Conservation (phyloP, 2,329 filamentous ascomycete genomes). For the Plenodomus biglobosus region DNA sequence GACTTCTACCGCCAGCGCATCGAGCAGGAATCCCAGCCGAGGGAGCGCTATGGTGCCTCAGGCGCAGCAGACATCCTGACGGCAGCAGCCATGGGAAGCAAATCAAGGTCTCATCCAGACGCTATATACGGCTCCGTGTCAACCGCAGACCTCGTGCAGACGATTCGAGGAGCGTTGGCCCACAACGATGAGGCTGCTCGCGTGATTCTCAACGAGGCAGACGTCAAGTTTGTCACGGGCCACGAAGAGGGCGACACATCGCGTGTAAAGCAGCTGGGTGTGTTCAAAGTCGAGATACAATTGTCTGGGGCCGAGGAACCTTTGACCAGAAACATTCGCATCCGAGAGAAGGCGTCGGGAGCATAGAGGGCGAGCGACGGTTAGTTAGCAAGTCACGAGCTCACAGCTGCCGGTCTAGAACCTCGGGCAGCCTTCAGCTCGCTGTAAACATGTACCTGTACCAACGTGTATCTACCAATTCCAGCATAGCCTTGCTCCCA, state of each 20-base stretch:
- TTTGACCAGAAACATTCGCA: constrained; percentile 35
- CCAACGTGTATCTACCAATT: constrained; percentile 18
- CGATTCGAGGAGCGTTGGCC: constrained; percentile 52
- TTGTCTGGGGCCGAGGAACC: constrained; percentile 50
- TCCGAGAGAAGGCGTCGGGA: constrained; percentile 34
- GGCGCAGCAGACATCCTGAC: constrained; percentile 40
- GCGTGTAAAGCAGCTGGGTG: constrained; percentile 56
- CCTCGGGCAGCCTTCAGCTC: constrained; percentile 19
- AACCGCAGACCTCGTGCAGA: constrained; percentile 54
- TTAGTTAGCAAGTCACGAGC: constrained; percentile 6
- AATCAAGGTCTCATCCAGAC: constrained; percentile 28
- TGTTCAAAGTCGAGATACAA: constrained; percentile 55
- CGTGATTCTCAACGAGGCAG: constrained; percentile 53
- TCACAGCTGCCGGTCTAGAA: constrained; percentile 6
- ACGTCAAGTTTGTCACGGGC: constrained; percentile 53
- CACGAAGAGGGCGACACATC: constrained; percentile 43
- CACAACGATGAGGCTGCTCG: constrained; percentile 55
- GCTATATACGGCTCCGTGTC: constrained; percentile 59
- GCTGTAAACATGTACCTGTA: constrained; percentile 34
- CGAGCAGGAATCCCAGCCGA: constrained; percentile 38
- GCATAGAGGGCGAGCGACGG: constrained; percentile 9
- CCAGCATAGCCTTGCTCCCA: constrained; percentile 15
- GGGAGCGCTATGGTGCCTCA: constrained; percentile 38
- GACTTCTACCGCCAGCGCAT: constrained; percentile 53
- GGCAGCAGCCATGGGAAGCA: constrained; percentile 36